Conservation (phyloP, 2,329 filamentous ascomycete genomes). For the Pyrenophora tritici-repentis region DNA sequence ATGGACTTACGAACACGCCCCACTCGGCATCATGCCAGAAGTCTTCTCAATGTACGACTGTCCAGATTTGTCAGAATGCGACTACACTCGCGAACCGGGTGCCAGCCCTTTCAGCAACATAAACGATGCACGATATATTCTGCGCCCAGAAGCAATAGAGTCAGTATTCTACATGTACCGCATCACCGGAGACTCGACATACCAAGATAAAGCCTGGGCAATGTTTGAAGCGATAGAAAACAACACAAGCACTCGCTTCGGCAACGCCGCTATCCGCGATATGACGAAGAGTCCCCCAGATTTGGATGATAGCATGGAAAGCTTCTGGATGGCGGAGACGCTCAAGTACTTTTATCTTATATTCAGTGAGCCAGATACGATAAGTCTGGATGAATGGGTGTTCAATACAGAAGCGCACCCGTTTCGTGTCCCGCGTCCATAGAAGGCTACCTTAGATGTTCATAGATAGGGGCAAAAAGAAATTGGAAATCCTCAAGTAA, state of each 20-base stretch:
- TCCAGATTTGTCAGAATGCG: slow-evolving; percentile 45
- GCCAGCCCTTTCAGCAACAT: slow-evolving; percentile 45
- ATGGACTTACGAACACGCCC: slow-evolving; percentile 63
- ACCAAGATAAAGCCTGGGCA: slow-evolving; percentile 53
- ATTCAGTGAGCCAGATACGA: slow-evolving; percentile 49
- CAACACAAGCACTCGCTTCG: slow-evolving; percentile 49
- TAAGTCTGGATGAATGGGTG: slow-evolving; percentile 53
- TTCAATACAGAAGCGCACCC: slow-evolving; percentile 56
- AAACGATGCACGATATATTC: slow-evolving; percentile 52
- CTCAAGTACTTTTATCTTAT: slow-evolving; percentile 57
- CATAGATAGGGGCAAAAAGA: no score
- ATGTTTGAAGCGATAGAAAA: slow-evolving; percentile 54
- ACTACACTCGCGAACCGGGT: slow-evolving; percentile 46
- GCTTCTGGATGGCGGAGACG: slow-evolving; percentile 56
- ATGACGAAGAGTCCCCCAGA: slow-evolving; percentile 49
- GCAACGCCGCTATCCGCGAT: slow-evolving; percentile 52
- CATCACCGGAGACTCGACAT: slow-evolving; percentile 58
- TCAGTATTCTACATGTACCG: slow-evolving; percentile 64
- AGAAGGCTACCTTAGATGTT: no score
- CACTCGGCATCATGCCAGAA: slow-evolving; percentile 66
- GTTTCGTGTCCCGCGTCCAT: slow-evolving; percentile 31
- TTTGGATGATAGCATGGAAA: slow-evolving; percentile 52
- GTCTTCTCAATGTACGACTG: slow-evolving; percentile 41
- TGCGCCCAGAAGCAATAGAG: slow-evolving; percentile 63
- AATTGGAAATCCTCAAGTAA: no score